These are phyloP conservation scores for Nitzschia sp. DNA, from an alignment of 108 stramenopile genomes.

Conservation along the genomic window DNA sequence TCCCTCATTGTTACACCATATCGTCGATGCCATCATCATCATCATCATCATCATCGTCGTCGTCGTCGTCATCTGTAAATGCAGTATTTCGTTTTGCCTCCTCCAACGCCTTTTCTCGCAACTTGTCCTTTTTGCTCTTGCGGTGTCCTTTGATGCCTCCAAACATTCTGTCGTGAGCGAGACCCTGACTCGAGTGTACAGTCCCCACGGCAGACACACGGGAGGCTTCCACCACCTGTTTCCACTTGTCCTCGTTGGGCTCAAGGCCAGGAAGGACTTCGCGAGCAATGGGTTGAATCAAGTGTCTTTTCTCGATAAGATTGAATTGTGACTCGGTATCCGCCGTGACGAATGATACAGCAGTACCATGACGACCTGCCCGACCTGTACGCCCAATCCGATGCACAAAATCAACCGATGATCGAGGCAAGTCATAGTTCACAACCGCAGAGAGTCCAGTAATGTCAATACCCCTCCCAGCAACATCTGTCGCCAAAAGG, in stretches of 20 bases:
- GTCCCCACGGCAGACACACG: constrained; percentile 48
- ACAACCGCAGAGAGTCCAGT: constrained; percentile 81
- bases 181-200: constrained; percentile 52
- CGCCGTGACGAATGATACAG: constrained; percentile 87
- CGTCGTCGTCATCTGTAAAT: too few relatives aligned
- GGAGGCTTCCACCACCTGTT: constrained; percentile 27
- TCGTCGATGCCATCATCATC: too few relatives aligned
- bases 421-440: constrained; percentile 88
- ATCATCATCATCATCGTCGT: too few relatives aligned
- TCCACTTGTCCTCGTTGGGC: constrained; percentile 63
- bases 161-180: constrained; percentile 77
- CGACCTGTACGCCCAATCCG: constrained; percentile 94
- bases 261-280: constrained; percentile 63
- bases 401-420: constrained; percentile 88
- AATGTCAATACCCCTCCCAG: constrained; percentile 95
- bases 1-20: too few relatives aligned
- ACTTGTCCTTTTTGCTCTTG: constrained; percentile 78
- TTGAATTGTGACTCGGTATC: constrained; percentile 65
- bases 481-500: constrained; percentile 93
- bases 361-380: constrained; percentile 86
- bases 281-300: constrained; percentile 42
- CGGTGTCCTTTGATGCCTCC: constrained; percentile 75
- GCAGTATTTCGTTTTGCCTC: constrained; percentile 3
- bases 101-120: constrained; percentile 58
- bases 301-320: constrained; percentile 66